Evolutionary conservation across 176 grass and related monocot genomes (phyloP).

Genomic region (Miscanthus lutarioriparius): DNA sequence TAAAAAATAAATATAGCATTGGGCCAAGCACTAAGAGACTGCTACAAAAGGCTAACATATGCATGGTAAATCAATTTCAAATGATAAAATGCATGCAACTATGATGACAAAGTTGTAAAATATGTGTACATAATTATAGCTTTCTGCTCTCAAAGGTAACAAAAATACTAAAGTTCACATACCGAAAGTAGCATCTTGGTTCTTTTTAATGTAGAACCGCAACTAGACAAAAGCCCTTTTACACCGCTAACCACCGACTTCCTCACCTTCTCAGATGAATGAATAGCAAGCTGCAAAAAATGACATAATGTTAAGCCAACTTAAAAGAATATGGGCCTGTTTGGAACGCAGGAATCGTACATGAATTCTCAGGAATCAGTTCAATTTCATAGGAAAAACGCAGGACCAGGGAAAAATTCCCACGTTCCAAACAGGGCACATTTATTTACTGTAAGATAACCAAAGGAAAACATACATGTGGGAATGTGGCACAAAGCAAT

Average conservation of each 20-base stretch:
- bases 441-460: slow-evolving; percentile 17
- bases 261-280: slow-evolving; percentile 90
- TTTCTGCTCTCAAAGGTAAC: not conserved
- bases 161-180: slow-evolving; percentile 25
- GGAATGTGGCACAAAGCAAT: slow-evolving; percentile 71
- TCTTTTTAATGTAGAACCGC: slow-evolving; percentile 53
- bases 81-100: slow-evolving; percentile 19
- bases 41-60: not conserved
- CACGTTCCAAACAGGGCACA: not conserved
- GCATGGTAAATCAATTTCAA: slow-evolving; percentile 30
- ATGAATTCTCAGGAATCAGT: not conserved
- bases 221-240: slow-evolving; percentile 70
- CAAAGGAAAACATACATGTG: slow-evolving; percentile 56
- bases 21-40: slow-evolving; percentile 5
- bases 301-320: slow-evolving; percentile 25
- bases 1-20: slow-evolving; percentile 38
- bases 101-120: slow-evolving; percentile 14
- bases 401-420: not conserved
- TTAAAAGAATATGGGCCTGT: not conserved
- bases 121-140: slow-evolving; percentile 14
- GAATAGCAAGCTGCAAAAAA: slow-evolving; percentile 74
- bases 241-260: slow-evolving; percentile 68
- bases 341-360: not conserved
- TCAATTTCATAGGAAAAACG: not conserved
- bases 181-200: slow-evolving; percentile 91